phyloP scores from a whole-genome alignment of 1,284 basidiomycete species.

The Boletellus sp. region DNA sequence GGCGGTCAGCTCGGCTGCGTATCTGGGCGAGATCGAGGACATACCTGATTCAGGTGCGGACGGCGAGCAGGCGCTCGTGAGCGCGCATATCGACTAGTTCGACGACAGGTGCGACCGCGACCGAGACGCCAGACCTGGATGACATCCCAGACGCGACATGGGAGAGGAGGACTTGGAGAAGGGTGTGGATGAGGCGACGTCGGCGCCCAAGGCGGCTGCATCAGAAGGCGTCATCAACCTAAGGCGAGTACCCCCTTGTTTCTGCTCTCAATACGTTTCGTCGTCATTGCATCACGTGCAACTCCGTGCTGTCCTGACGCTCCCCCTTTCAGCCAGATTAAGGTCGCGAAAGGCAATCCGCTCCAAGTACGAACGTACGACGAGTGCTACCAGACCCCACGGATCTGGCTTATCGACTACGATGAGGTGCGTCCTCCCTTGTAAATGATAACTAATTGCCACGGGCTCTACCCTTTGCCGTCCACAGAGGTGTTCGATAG shows the following conservation, averaged over 20 bases:
- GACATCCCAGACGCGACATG: slow-evolving; percentile 94
- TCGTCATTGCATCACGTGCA: not conserved
- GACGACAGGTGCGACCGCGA: slow-evolving; percentile 40
- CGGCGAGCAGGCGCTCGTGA: slow-evolving; percentile 43
- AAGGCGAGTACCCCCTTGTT: slow-evolving; percentile 34
- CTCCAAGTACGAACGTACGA: slow-evolving; percentile 97
- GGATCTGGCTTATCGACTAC: slow-evolving; percentile 93
- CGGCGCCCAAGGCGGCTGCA: slow-evolving; percentile 49
- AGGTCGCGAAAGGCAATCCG: slow-evolving; percentile 75
- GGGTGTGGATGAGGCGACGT: slow-evolving; percentile 81
- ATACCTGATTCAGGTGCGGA: slow-evolving; percentile 80
- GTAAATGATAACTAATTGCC: no score
- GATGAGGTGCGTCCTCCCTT: slow-evolving; percentile 67
- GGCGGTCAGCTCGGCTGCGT: slow-evolving; percentile 47
- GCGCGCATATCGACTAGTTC: slow-evolving; percentile 38
- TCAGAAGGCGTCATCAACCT: slow-evolving; percentile 35
- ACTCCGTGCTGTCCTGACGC: not conserved
- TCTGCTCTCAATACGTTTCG: no score
- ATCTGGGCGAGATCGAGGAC: slow-evolving; percentile 67
- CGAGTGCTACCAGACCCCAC: slow-evolving; percentile 96
- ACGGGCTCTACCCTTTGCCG: no score
- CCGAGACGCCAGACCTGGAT: slow-evolving; percentile 76
- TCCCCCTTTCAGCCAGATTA: slow-evolving; percentile 43
- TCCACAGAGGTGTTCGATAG: no score
- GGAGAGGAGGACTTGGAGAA: slow-evolving; percentile 80